These are phyloP conservation scores for Globisporangium abappressorium DNA, from an alignment of 352 stramenopile species.

Conservation along the genomic window DNA sequence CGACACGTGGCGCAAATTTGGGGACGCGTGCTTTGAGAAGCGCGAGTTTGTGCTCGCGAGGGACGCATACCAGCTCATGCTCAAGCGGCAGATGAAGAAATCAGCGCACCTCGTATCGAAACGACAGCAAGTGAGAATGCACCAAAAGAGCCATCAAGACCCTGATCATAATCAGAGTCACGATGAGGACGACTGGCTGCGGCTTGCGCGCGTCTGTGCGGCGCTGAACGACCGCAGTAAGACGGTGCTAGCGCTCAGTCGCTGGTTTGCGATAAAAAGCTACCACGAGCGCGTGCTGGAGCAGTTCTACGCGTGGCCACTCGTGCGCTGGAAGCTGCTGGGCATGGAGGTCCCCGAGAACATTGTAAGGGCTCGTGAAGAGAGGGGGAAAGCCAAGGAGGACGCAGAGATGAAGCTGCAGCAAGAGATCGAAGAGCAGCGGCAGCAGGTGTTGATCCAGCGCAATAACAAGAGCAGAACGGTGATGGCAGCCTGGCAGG, in stretches of 20 bases:
- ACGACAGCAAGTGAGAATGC: conserved; percentile 28
- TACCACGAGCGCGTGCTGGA: conserved; percentile 44
- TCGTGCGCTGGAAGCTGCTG: conserved; percentile 62
- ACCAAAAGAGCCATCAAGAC: conserved; percentile 13
- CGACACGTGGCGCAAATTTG: conserved; percentile 49
- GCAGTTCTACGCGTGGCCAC: conserved; percentile 46
- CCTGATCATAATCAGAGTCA: not conserved
- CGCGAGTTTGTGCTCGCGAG: conserved; percentile 55
- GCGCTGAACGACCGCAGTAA: conserved; percentile 44
- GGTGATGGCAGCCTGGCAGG: conserved; percentile 29
- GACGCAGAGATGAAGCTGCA: conserved; percentile 17
- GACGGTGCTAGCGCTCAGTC: conserved; percentile 24
- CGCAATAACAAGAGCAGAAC: conserved; percentile 26
- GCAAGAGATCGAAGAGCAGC: conserved; percentile 27
- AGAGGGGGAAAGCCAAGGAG: conserved; percentile 15
- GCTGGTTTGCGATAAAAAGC: conserved; percentile 35
- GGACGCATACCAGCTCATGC: conserved; percentile 61
- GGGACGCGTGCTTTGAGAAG: conserved; percentile 44
- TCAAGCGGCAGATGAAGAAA: conserved; percentile 44
- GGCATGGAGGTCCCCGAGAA: conserved; percentile 37
- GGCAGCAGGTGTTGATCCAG: conserved; percentile 24
- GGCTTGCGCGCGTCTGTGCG: conserved; percentile 41
- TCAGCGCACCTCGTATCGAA: conserved; percentile 27
- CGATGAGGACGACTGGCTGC: conserved; percentile 51
- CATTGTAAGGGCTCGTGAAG: conserved; percentile 27